phyloP scores from a whole-genome alignment of 2,329 filamentous ascomycete species.

The Alternaria alternata region DNA sequence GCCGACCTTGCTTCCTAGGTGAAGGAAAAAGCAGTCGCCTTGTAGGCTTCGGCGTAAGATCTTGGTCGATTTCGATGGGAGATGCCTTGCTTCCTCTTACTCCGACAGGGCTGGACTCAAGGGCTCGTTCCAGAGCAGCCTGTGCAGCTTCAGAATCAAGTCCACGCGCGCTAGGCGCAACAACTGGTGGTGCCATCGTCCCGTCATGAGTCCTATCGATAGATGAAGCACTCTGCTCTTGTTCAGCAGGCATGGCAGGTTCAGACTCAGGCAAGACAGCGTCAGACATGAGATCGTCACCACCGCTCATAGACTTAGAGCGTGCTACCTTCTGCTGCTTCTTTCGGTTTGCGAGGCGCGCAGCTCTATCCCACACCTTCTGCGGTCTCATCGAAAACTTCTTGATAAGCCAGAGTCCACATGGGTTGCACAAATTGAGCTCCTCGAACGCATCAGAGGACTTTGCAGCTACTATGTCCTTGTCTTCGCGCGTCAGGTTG shows the following conservation, averaged over 20 bases:
- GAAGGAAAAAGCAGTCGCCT: conserved; percentile 80
- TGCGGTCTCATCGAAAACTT: conserved; percentile 83
- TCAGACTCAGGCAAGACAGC: conserved; percentile 43
- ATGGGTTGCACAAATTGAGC: conserved; percentile 89
- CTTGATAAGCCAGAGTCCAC: conserved; percentile 93
- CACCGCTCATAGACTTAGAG: conserved; percentile 55
- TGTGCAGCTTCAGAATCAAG: conserved; percentile 30
- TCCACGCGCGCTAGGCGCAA: conserved; percentile 10
- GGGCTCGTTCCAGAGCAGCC: conserved; percentile 60
- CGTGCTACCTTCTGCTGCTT: conserved; percentile 42
- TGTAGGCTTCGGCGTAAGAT: conserved; percentile 68
- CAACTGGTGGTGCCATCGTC: conserved; percentile 22
- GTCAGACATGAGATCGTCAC: conserved; percentile 54
- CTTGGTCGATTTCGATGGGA: conserved; percentile 59
- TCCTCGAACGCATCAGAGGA: conserved; percentile 65
- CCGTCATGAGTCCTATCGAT: conserved; percentile 22
- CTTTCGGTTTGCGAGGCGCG: conserved; percentile 53
- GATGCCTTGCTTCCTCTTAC: conserved; percentile 57
- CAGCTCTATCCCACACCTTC: conserved; percentile 74
- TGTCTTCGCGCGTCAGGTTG: conserved; percentile 70
- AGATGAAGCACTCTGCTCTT: conserved; percentile 13
- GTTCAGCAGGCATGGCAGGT: conserved; percentile 23
- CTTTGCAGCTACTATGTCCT: conserved; percentile 51
- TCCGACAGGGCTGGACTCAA: conserved; percentile 68
- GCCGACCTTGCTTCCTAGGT: conserved; percentile 70